Base-by-base conservation (phyloP, 2,329 filamentous ascomycete genomes). In the Ophiostoma pallidulum region DNA sequence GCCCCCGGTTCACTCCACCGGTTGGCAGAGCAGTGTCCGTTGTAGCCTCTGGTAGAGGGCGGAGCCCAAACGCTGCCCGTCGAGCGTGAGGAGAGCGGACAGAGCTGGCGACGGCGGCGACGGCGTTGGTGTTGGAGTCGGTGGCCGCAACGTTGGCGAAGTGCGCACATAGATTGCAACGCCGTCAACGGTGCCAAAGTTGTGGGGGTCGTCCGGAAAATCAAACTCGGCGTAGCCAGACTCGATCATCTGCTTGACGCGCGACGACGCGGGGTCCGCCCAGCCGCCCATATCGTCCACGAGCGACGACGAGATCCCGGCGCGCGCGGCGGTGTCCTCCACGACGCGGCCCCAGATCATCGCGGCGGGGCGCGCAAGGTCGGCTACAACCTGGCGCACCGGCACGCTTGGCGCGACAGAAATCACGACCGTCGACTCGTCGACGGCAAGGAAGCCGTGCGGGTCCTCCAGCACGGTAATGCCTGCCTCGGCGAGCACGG, bases 301-400 rank as follows among this genome's bases (percentile, higher is more conserved):
- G 20, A 43, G 31, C 14, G 14, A 19, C n/a, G 43, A 28, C 10
- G 38, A 36, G 39, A 32, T 9, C 29, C 24, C 39, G 22, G 31
- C 32, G 22, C 22, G 16, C 14, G 22, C 8, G 13, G 19, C 20
- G 19, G 35, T 43, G 19, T n/a, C 39, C 3, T 8, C 41, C 38
- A 8, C 24, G 14, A 39, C 28, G 8, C 41, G 51, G 10, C 41
- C 44, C 55, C 58, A 62, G 10, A 65, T 56, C 46, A 66, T 59
- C 0, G 56, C 57, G 3, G 53, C 58, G 1, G 64, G 64, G 1
- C 59, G 57, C 2, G 60, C 58, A 10, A 65, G 51, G 37, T 66
- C 63, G 38, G 58, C 54, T 7, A 64, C 50, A 31, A 65, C 59
- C 46, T 65, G 60, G 39, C 56, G 56, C 4, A 65, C 55, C 4